Evolutionary conservation across 352 stramenopile species (phyloP), one percentile per base, ranked within the genome.

Genomic region (Phytophthora ramorum): DNA sequence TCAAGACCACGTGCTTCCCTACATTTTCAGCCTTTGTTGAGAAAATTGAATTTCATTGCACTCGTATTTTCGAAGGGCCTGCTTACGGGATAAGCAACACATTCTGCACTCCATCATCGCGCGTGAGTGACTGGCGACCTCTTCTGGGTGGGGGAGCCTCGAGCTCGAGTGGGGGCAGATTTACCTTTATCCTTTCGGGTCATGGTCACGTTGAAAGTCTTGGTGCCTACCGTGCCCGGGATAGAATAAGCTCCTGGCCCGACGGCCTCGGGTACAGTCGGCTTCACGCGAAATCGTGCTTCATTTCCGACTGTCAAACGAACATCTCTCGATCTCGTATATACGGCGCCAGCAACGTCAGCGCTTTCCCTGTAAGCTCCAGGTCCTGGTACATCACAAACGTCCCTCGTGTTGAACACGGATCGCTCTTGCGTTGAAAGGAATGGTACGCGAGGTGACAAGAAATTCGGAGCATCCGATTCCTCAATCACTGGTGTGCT

Each of bases 161-260:
- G 40, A 28, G 55, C 62, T 61, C 56, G 47, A 34, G 43, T 67
- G 8, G 49, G 55, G 10, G 35, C 34, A 57, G 63, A 7, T 28
- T 63, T 70, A 13, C 28, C 34, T 47, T 63, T 62, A 24, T 66
- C 51, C 59, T 76, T 74, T 35, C 17, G 30, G 17, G 46, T 38
- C 79, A 90, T 86, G 43, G 81, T 90, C 48, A 89, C 70, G 66
- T 90, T 90, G 66, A 90, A 90, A 58, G 77, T 90, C 61, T 85
- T 87, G 22, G 69, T 80, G 14, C 77, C 81, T n/a, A 90, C 66
- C 0, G 79, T 90, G 2, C 71, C 73, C 17, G 77, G 64, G 20
- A 90, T 77, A n/a, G 73, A 63, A 49, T 90, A 90, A 6, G 79
- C 63, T 7, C 81, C 81, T 10, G 81, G 81, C 0, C 81, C 81